Base-by-base conservation (phyloP, 495 filamentous ascomycete genomes). In the Stereocaulon alpinum region DNA sequence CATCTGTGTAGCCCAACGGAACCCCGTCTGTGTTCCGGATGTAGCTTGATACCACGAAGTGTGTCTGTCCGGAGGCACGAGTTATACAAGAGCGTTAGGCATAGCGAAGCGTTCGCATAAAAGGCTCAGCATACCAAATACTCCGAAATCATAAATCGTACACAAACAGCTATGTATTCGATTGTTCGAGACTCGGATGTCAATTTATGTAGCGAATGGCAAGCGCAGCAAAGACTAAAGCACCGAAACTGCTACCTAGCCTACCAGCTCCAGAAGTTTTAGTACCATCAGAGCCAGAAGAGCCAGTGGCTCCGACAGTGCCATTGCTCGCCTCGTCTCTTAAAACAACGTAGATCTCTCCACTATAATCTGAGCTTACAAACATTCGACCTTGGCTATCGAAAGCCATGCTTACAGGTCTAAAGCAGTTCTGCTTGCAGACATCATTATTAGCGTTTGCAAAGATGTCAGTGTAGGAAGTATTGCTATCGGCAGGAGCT, bases 341-440 rank as follows among this genome's bases (percentile, higher is more conserved):
- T 12, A 42, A 40, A 11, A 85, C 58, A 27, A 84, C 75, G 58
- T 76, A 84, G 18, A 85, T 68, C 68, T 85, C 82, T 1, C 82
- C 82, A 27, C 76, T 81, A 6, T 72, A 58, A 62, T 85, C 82
- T 14, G 75, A 78, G 44, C 74, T 80, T 67, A 85, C 74, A 58
- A 77, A 85, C 22, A 85, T 43, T 41, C 80, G 64, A 7, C 73
- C 74, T 24, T 67, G 32, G 2, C 10, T 54, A 66, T 83, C 80
- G 3, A 80, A 69, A 18, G 74, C 77, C 40, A 85, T 56, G 7
- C 80, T 80, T 2, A 76, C 81, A 7, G 82, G 82, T 30, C 82
- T 67, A 50, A 83, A 76, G 62, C 84, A 86, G 18, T 61, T 60
- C 0, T 61, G 60, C 6, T 78, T 79, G 60, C 81, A 83, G 2